Percentiles rank a stretch among this genome's conserved stretches.
Evolutionary conservation across 78 protist species (phyloP).

Genomic region (Dictyostelium firmibasis): DNA sequence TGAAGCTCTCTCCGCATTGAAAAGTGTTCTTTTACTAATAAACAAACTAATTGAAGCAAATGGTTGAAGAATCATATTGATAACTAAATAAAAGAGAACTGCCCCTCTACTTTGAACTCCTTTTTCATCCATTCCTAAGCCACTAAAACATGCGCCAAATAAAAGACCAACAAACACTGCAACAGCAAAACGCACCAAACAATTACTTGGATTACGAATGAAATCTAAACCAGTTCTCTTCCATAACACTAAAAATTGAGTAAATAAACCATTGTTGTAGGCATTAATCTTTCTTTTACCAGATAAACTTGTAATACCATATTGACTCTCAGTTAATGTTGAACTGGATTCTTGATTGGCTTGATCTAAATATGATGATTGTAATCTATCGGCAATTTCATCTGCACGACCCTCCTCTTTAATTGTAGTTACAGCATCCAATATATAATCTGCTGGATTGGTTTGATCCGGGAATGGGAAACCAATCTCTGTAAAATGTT

Average conservation of each 20-base stretch:
- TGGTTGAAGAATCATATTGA: slow-evolving; percentile 70
- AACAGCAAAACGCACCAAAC: slow-evolving; percentile 58
- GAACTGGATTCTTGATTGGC: background rate
- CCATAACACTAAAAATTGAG: slow-evolving; percentile 41
- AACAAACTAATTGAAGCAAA: slow-evolving; percentile 46
- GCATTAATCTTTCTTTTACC: background rate
- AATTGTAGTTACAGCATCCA: slow-evolving; percentile 53
- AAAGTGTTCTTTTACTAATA: slow-evolving; percentile 52
- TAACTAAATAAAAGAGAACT: slow-evolving; percentile 43
- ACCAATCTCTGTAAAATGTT: slow-evolving; percentile 26
- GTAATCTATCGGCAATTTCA: slow-evolving; percentile 37
- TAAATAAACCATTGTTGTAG: slow-evolving; percentile 26
- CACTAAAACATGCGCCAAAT: slow-evolving; percentile 60
- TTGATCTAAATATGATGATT: background rate
- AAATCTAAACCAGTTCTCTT: slow-evolving; percentile 53
- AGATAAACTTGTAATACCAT: background rate
- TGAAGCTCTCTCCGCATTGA: slow-evolving; percentile 63
- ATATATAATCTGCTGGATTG: slow-evolving; percentile 72
- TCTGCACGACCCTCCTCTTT: slow-evolving; percentile 32
- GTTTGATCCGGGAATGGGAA: slow-evolving; percentile 71
- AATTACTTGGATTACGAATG: slow-evolving; percentile 52
- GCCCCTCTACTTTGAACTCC: slow-evolving; percentile 56
- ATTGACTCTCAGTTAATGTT: background rate
- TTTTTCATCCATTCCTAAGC: background rate
- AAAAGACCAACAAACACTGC: slow-evolving; percentile 48